Percentiles rank a stretch among this genome's conserved stretches.
phyloP scores from a whole-genome alignment of 768 basidiomycete genomes.

The Lentinula aciculospora region DNA sequence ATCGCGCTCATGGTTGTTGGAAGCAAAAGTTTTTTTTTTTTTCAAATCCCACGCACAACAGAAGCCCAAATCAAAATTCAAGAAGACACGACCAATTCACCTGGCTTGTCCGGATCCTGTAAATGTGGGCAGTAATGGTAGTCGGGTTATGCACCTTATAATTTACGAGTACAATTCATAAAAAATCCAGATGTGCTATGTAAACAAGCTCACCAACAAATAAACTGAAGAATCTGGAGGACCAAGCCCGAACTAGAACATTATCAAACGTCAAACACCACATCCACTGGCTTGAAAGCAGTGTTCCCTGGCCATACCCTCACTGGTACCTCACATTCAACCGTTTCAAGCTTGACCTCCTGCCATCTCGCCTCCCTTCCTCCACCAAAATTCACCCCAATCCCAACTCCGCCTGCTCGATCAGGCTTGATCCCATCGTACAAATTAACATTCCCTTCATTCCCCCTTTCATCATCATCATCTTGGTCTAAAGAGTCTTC shows the following conservation, averaged over 20 bases:
- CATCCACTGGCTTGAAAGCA: conserved; percentile 72
- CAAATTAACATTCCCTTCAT: conserved; percentile 19
- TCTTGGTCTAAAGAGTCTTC: conserved; percentile 37
- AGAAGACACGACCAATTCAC: too few species aligned
- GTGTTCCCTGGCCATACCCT: conserved; percentile 88
- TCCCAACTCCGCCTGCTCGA: conserved; percentile 44
- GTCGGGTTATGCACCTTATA: too few species aligned
- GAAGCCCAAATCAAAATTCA: too few species aligned
- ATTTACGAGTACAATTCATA: too few species aligned
- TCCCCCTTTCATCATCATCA: conserved; percentile 18
- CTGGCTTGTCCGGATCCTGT: too few species aligned
- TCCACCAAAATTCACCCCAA: conserved; percentile 45
- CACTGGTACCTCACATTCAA: conserved; percentile 92
- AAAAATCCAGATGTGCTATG: too few species aligned
- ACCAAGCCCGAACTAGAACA: not conserved
- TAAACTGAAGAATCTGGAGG: not conserved
- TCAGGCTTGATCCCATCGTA: conserved; percentile 48
- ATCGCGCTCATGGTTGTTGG: conserved; percentile 37
- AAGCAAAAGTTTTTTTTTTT: not conserved
- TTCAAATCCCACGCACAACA: not conserved
- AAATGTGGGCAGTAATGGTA: too few species aligned
- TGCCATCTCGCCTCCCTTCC: conserved; percentile 56
- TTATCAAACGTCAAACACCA: conserved; percentile 65
- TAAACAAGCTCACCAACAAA: not conserved
- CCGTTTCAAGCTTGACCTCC: conserved; percentile 73